These are phyloP conservation scores for Coccomyxa sp. DNA, from an alignment of 139 green algal species.

Conservation along the genomic window DNA sequence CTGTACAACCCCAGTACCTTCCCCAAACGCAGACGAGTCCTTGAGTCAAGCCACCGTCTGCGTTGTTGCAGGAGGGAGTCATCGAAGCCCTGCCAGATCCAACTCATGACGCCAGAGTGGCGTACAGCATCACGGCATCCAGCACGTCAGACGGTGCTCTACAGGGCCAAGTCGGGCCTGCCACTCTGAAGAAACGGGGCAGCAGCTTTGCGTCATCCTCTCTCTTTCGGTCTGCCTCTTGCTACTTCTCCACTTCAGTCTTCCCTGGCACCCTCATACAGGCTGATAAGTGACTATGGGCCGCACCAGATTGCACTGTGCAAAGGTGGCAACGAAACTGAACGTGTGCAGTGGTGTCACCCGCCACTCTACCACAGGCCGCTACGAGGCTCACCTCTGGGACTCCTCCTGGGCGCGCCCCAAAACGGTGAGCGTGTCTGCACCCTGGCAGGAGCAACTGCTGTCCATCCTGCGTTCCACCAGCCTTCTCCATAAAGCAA, in stretches of 20 bases:
- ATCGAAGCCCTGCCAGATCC: too few species aligned
- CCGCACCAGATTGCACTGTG: too few species aligned
- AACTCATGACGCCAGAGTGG: too few species aligned
- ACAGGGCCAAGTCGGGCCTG: neutral
- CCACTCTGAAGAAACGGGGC: neutral
- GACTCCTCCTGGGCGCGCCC: neutral
- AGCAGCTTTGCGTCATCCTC: neutral
- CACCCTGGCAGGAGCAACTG: too few species aligned
- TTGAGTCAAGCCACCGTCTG: too few species aligned
- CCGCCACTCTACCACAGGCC: conserved; percentile 60
- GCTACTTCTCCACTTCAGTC: neutral
- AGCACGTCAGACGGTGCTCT: too few species aligned
- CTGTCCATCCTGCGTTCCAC: too few species aligned
- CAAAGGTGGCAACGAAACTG: too few species aligned
- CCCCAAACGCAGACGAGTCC: too few species aligned
- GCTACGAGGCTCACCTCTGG: conserved; percentile 77
- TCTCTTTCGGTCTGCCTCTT: neutral
- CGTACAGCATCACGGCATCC: too few species aligned
- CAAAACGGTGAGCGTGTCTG: neutral
- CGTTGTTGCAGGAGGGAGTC: too few species aligned
- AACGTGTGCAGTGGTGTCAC: conserved; percentile 48
- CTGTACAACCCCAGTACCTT: too few species aligned
- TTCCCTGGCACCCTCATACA: neutral
- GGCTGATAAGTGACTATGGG: neutral
- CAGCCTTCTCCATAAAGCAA: neutral